These are phyloP conservation scores for Tillandsia leiboldiana DNA, from an alignment of 176 grass and related monocot species.

Conservation along the genomic window DNA sequence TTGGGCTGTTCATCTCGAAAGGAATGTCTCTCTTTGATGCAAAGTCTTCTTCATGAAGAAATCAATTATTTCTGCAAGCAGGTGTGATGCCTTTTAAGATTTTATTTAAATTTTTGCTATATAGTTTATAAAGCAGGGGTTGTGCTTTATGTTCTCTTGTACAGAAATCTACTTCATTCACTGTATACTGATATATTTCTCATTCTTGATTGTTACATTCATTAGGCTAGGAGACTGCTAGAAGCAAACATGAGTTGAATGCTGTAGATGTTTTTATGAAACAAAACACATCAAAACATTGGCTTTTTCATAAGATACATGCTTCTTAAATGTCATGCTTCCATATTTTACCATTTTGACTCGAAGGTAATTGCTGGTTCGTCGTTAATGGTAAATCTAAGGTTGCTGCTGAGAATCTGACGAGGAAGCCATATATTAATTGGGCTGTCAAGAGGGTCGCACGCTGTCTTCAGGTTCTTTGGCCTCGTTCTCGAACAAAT, in stretches of 20 bases:
- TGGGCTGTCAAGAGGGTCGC: conserved; percentile 97
- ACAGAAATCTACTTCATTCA: too few relatives aligned
- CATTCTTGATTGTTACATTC: neutral
- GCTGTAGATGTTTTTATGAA: neutral
- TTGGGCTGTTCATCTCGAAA: conserved; percentile 43
- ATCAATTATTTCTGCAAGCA: conserved; percentile 93
- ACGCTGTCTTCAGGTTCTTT: conserved; percentile 78
- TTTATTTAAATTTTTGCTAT: neutral
- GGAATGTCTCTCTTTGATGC: conserved; percentile 50
- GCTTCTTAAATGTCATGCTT: neutral
- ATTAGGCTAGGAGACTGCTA: neutral
- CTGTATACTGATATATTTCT: neutral
- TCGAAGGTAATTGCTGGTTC: conserved; percentile 20
- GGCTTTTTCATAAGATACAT: neutral
- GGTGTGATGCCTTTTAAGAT: conserved; percentile 36
- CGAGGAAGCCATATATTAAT: conserved; percentile 69
- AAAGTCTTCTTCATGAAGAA: conserved; percentile 83
- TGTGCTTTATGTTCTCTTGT: neutral
- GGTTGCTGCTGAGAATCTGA: conserved; percentile 79
- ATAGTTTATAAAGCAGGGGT: neutral
- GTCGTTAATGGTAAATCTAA: conserved; percentile 28
- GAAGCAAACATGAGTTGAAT: neutral
- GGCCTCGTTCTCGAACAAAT: conserved; percentile 92
- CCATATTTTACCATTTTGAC: neutral
- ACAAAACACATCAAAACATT: neutral